These are phyloP conservation scores for Clavispora carvajalis DNA, from an alignment of 805 yeast genomes.

Conservation along the genomic window DNA sequence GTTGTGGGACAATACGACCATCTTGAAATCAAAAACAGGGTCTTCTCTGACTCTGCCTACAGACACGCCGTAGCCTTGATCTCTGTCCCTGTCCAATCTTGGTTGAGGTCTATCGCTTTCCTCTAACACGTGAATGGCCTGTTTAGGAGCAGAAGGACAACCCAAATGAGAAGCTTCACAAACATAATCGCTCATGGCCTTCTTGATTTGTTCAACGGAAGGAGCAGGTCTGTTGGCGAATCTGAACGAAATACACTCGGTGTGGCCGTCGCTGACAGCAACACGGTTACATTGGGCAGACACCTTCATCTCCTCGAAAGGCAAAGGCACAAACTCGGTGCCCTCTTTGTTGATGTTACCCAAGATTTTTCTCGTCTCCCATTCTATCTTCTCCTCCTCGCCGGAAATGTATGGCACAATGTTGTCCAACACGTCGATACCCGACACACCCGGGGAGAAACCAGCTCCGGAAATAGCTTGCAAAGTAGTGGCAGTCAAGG, in stretches of 20 bases:
- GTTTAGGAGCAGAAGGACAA: conserved; percentile 90
- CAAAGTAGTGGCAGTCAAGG: conserved; percentile 82
- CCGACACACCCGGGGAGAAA: conserved; percentile 94
- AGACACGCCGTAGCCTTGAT: conserved; percentile 86
- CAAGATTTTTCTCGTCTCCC: conserved; percentile 95
- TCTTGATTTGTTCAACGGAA: conserved; percentile 71
- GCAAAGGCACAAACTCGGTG: conserved; percentile 50
- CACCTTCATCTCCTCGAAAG: conserved; percentile 71
- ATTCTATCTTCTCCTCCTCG: conserved; percentile 97
- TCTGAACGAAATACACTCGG: conserved; percentile 85
- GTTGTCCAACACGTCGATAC: conserved; percentile 92
- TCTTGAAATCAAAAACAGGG: conserved; percentile 87
- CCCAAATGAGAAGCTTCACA: conserved; percentile 79
- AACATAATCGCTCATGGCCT: conserved; percentile 61
- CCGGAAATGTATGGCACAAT: conserved; percentile 92
- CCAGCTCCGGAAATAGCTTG: conserved; percentile 99
- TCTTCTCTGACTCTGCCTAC: conserved; percentile 94
- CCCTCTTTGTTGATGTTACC: conserved; percentile 56
- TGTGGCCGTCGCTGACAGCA: conserved; percentile 96
- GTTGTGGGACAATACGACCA: conserved; percentile 97
- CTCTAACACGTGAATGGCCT: conserved; percentile 87
- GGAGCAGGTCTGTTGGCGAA: conserved; percentile 85
- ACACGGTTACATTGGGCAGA: conserved; percentile 97
- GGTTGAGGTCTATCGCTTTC: conserved; percentile 96
- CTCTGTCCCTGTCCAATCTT: conserved; percentile 93